Evolutionary conservation across 2,329 filamentous ascomycete genomes (phyloP).

Genomic region (Drechslera avenae): DNA sequence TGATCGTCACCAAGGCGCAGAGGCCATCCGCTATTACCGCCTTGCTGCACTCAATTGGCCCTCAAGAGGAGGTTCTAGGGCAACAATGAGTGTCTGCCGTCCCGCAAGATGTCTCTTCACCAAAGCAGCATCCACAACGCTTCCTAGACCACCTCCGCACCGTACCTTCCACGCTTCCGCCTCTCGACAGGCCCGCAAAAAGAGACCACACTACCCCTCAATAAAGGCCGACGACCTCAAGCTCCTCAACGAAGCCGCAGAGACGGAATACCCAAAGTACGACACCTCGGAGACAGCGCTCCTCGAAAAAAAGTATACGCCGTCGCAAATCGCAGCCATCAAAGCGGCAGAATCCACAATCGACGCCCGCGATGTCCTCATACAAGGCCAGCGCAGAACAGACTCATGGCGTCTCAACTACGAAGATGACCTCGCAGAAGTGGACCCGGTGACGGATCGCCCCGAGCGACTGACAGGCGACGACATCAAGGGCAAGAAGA

Average conservation of each 20-base stretch:
- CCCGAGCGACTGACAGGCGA: slow-evolving; percentile 47
- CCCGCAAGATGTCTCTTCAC: slow-evolving; percentile 51
- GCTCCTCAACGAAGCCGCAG: slow-evolving; percentile 41
- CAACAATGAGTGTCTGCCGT: slow-evolving; percentile 51
- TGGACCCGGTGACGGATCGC: slow-evolving; percentile 76
- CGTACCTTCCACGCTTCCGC: slow-evolving; percentile 51
- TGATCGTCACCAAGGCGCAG: slow-evolving; percentile 16
- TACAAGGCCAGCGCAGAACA: slow-evolving; percentile 71
- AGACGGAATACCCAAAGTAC: slow-evolving; percentile 63
- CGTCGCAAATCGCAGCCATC: slow-evolving; percentile 80
- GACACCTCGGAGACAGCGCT: slow-evolving; percentile 53
- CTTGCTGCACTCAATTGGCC: slow-evolving; percentile 29
- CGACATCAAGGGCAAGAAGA: slow-evolving; percentile 31
- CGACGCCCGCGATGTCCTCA: slow-evolving; percentile 72
- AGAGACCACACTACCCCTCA: slow-evolving; percentile 50
- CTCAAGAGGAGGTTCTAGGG: slow-evolving; percentile 15
- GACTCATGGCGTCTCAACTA: slow-evolving; percentile 71
- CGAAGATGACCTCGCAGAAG: slow-evolving; percentile 79
- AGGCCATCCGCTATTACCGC: slow-evolving; percentile 11
- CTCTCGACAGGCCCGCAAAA: slow-evolving; percentile 42
- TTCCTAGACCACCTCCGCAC: slow-evolving; percentile 43
- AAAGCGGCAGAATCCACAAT: slow-evolving; percentile 80
- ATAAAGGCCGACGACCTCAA: slow-evolving; percentile 52
- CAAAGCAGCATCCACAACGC: slow-evolving; percentile 27
- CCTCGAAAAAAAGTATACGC: slow-evolving; percentile 73